Evolutionary conservation across 2,329 filamentous ascomycete species (phyloP).

Genomic region (Zasmidium angulare): DNA sequence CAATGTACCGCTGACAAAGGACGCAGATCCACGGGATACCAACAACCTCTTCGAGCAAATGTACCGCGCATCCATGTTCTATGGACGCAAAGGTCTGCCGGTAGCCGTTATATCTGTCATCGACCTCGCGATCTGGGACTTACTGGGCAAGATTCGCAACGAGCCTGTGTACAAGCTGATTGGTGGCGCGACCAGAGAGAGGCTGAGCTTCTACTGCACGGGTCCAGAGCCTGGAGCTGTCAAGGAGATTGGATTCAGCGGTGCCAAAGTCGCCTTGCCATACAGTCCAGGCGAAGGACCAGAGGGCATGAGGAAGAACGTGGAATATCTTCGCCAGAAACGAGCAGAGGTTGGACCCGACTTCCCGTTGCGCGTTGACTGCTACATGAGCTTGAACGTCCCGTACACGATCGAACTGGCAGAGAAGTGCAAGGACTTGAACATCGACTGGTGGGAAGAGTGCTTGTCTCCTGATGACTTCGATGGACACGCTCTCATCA

Average conservation of each 20-base stretch:
- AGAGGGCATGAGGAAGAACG: conserved; percentile 79
- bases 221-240: conserved; percentile 80
- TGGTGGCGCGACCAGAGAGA: conserved; percentile 80
- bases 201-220: conserved; percentile 91
- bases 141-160: conserved; percentile 84
- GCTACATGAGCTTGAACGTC: conserved; percentile 95
- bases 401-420: conserved; percentile 89
- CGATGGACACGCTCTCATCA: conserved; percentile 85
- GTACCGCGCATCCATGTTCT: conserved; percentile 96
- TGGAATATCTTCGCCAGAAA: conserved; percentile 83
- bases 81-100: conserved; percentile 87
- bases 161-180: conserved; percentile 95
- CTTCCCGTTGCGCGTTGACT: conserved; percentile 92
- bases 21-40: conserved; percentile 77
- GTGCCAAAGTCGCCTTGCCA: conserved; percentile 84
- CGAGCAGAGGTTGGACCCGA: conserved; percentile 82
- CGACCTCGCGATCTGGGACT: conserved; percentile 88
- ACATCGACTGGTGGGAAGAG: conserved; percentile 98
- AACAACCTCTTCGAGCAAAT: conserved; percentile 94
- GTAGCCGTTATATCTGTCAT: conserved; percentile 92
- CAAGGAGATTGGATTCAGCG: conserved; percentile 84
- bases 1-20: background rate
- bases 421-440: conserved; percentile 75
- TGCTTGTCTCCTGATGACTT: conserved; percentile 88
- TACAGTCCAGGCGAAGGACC: conserved; percentile 87